Conservation (phyloP, 345 rosid species). For the Pistacia vera region DNA sequence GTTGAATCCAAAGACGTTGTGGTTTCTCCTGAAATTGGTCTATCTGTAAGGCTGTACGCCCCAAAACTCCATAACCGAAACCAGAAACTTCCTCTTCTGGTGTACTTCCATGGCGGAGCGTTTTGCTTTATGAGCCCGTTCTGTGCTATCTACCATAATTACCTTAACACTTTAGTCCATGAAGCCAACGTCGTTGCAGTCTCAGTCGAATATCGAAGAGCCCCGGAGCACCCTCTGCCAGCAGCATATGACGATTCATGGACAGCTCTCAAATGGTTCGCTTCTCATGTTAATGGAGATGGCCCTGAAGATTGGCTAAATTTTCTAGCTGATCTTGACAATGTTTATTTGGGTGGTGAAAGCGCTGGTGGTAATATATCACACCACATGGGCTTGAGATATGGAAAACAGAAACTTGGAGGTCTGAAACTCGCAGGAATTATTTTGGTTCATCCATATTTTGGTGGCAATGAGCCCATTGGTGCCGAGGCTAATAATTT, state of each 20-base stretch:
- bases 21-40: constrained; percentile 19
- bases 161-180: constrained; percentile 28
- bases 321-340: constrained; percentile 19
- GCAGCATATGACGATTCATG: constrained; percentile 38
- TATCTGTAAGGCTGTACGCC: constrained; percentile 41
- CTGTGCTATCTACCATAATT: constrained; percentile 36
- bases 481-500: constrained; percentile 10
- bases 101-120: constrained; percentile 44
- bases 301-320: constrained; percentile 46
- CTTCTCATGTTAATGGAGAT: constrained; percentile 20
- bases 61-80: constrained; percentile 22
- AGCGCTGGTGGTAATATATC: constrained; percentile 44
- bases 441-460: constrained; percentile 24
- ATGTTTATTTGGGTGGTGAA: constrained; percentile 41
- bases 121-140: constrained; percentile 25
- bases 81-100: constrained; percentile 42
- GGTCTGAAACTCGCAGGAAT: constrained; percentile 24
- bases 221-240: constrained; percentile 42
- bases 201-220: constrained; percentile 35
- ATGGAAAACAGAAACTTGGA: constrained; percentile 8
- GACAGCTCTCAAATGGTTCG: constrained; percentile 40
- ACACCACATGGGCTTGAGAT: constrained; percentile 33
- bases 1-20: constrained; percentile 51
- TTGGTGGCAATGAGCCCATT: constrained; percentile 33
- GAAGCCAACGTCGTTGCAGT: constrained; percentile 27